These are phyloP conservation scores for Pisolithus sp. DNA, from an alignment of 768 basidiomycete species.

Conservation along the genomic window DNA sequence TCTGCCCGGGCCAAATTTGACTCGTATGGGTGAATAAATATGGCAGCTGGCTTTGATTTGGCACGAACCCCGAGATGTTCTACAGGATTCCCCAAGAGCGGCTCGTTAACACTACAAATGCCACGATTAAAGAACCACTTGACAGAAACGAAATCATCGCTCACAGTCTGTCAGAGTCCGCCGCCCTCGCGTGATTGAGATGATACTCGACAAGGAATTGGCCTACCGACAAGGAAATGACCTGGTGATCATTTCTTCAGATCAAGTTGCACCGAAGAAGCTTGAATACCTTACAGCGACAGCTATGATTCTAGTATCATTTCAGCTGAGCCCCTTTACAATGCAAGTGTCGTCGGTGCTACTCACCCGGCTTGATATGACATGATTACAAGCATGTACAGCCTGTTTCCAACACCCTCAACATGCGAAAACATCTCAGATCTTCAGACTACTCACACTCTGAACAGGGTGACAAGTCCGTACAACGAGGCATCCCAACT, in stretches of 20 bases:
- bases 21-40: conserved; percentile 57
- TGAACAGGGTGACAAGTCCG: conserved; percentile 48
- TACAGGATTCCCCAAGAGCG: conserved; percentile 16
- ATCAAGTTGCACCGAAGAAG: background rate
- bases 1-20: conserved; percentile 66
- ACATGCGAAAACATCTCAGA: background rate
- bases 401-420: conserved; percentile 29
- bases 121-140: background rate
- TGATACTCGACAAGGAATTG: conserved; percentile 49
- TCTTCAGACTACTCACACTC: conserved; percentile 44
- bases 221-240: conserved; percentile 47
- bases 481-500: conserved; percentile 52
- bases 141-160: background rate
- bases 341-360: background rate
- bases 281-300: conserved; percentile 14
- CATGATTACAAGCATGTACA: conserved; percentile 73
- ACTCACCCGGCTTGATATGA: conserved; percentile 64
- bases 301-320: conserved; percentile 17
- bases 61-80: conserved; percentile 34
- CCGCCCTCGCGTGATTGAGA: conserved; percentile 13
- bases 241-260: conserved; percentile 29
- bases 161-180: conserved; percentile 14
- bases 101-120: conserved; percentile 15
- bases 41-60: conserved; percentile 49
- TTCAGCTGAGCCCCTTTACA: too few relatives aligned